A percentile compares a stretch with the other conserved stretches of the same genome.
phyloP scores from a whole-genome alignment of 768 basidiomycete species.

The Pisolithus orientalis region DNA sequence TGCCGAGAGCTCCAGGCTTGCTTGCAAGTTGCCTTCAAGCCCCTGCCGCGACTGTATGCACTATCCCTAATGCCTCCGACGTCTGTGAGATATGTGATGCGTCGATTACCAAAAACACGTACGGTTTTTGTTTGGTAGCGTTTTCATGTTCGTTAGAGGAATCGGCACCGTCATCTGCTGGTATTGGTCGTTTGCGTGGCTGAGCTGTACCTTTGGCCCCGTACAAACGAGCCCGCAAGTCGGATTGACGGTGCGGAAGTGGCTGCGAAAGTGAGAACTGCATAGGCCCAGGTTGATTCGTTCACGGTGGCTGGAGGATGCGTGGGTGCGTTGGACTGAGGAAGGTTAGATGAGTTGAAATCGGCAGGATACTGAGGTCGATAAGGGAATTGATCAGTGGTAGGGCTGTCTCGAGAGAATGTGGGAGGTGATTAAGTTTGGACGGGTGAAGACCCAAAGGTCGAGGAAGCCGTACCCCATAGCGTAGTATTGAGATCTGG shows the following conservation, averaged over 20 bases:
- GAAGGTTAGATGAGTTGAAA: slow-evolving; percentile 3
- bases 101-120: slow-evolving; percentile 1
- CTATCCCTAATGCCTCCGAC: slow-evolving; percentile 33
- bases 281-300: slow-evolving; percentile 19
- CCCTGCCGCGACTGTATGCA: slow-evolving; percentile 69
- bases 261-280: slow-evolving; percentile 24
- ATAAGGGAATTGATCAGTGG: slow-evolving; percentile 10
- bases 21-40: slow-evolving; percentile 33
- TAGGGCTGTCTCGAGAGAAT: slow-evolving; percentile 9
- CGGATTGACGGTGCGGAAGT: slow-evolving; percentile 23
- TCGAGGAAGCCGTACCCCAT: slow-evolving; percentile 11
- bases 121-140: slow-evolving; percentile 17
- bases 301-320: slow-evolving; percentile 1
- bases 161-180: slow-evolving; percentile 20
- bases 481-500: slow-evolving; percentile 2
- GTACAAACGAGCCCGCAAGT: slow-evolving; percentile 23
- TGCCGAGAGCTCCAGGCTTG: background rate
- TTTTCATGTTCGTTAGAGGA: slow-evolving; percentile 14
- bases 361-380: slow-evolving; percentile 7
- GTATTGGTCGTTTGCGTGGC: slow-evolving; percentile 16
- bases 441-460: slow-evolving; percentile 9
- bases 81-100: background rate
- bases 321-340: slow-evolving; percentile 10
- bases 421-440: slow-evolving; percentile 6
- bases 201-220: slow-evolving; percentile 3